A percentile compares a stretch with the other conserved stretches of the same genome.
These are phyloP conservation scores for Sclerotinia minor DNA, from an alignment of 2,329 filamentous ascomycete species.

Conservation along the genomic window DNA sequence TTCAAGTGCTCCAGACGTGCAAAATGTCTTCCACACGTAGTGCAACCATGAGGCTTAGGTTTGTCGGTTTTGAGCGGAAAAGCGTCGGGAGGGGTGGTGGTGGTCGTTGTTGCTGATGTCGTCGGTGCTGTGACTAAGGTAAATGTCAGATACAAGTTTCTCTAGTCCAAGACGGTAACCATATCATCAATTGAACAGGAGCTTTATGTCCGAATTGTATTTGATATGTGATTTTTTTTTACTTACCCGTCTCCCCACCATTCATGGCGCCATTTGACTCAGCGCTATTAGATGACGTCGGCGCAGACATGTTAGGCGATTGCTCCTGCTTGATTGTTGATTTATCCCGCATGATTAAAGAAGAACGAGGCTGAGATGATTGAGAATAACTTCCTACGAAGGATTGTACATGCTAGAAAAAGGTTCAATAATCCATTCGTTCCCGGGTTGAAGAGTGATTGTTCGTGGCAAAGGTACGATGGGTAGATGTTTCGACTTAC, in stretches of 20 bases:
- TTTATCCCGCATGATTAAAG: conserved; percentile 36
- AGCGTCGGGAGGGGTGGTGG: conserved; percentile 37
- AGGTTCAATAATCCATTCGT: conserved; percentile 34
- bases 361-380: conserved; percentile 27
- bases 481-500: conserved; percentile 32
- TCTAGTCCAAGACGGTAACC: background rate
- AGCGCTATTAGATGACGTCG: conserved; percentile 37
- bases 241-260: conserved; percentile 40
- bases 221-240: conserved; percentile 2
- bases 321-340: conserved; percentile 35
- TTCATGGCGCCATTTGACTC: conserved; percentile 35
- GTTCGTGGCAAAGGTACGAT: conserved; percentile 32
- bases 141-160: background rate
- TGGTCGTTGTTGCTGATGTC: conserved; percentile 27
- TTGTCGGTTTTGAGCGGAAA: conserved; percentile 93
- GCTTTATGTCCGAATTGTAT: conserved; percentile 1
- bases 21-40: conserved; percentile 87
- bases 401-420: conserved; percentile 36
- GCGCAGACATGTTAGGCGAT: conserved; percentile 38
- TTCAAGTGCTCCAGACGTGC: conserved; percentile 95
- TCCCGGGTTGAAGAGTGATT: conserved; percentile 28
- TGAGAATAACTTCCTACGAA: conserved; percentile 31
- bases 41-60: conserved; percentile 90
- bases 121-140: conserved; percentile 20
- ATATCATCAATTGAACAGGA: background rate